phyloP scores from a whole-genome alignment of 2,329 filamentous ascomycete genomes.

The Xylariaceae sp. region DNA sequence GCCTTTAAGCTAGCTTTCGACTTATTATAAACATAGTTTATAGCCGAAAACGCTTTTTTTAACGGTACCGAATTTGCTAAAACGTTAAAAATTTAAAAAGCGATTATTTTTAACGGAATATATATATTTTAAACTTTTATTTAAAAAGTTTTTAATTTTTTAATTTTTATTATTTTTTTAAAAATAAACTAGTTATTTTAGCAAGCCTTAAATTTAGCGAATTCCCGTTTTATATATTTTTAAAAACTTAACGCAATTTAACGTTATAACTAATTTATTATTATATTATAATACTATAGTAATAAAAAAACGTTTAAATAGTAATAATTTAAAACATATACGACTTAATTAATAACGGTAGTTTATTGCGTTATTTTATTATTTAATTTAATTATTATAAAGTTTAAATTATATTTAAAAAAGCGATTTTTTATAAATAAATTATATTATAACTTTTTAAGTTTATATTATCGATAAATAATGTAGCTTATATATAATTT shows the following conservation, averaged over 20 bases:
- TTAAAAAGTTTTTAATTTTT: neutral
- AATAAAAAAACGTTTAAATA: too few relatives aligned
- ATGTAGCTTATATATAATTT: too few relatives aligned
- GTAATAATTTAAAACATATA: neutral
- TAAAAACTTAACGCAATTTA: too few relatives aligned
- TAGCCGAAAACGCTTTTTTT: too few relatives aligned
- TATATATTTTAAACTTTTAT: neutral
- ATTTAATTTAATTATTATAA: neutral
- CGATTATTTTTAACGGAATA: neutral
- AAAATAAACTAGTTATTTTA: too few relatives aligned
- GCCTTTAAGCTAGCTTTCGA: too few relatives aligned
- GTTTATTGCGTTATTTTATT: neutral
- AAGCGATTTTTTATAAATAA: neutral
- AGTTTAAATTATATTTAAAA: neutral
- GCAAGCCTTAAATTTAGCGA: too few relatives aligned
- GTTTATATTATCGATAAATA: neutral
- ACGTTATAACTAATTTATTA: too few relatives aligned
- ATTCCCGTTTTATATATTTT: neutral
- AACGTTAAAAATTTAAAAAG: neutral
- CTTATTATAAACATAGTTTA: too few relatives aligned
- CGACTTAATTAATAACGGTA: neutral
- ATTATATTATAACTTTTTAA: neutral
- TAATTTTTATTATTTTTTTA: too few relatives aligned
- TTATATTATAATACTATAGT: too few relatives aligned
- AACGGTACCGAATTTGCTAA: neutral